These are phyloP conservation scores for Parastagonospora nodorum DNA, from an alignment of 2,329 filamentous ascomycete species.

Conservation along the genomic window DNA sequence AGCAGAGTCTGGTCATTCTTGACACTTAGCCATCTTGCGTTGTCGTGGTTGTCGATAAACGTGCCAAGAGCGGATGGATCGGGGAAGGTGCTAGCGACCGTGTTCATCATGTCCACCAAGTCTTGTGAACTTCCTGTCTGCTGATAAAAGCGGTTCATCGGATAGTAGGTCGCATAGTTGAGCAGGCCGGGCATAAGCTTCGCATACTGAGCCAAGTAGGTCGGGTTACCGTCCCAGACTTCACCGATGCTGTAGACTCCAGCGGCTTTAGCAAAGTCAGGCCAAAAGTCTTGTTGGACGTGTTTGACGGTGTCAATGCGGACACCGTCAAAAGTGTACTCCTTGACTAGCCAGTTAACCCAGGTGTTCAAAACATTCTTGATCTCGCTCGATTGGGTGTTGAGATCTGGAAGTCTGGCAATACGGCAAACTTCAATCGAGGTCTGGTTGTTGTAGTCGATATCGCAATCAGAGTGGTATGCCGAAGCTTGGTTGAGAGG, in stretches of 20 bases:
- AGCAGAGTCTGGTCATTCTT: slow-evolving; percentile 44
- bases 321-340: slow-evolving; percentile 56
- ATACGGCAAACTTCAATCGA: slow-evolving; percentile 39
- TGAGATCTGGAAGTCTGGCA: slow-evolving; percentile 35
- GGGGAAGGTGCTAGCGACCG: slow-evolving; percentile 35
- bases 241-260: slow-evolving; percentile 67
- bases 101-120: slow-evolving; percentile 44
- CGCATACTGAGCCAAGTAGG: slow-evolving; percentile 60
- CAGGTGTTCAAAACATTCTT: slow-evolving; percentile 32
- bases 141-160: slow-evolving; percentile 45
- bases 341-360: slow-evolving; percentile 36
- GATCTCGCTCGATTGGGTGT: slow-evolving; percentile 32
- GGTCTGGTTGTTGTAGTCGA: slow-evolving; percentile 40
- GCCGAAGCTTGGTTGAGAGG: slow-evolving; percentile 34
- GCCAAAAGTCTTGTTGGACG: slow-evolving; percentile 64
- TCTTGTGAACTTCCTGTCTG: slow-evolving; percentile 36
- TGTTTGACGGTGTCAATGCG: slow-evolving; percentile 68
- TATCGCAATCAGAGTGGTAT: slow-evolving; percentile 34
- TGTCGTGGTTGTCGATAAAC: slow-evolving; percentile 50
- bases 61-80: slow-evolving; percentile 44
- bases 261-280: slow-evolving; percentile 57
- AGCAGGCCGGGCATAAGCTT: slow-evolving; percentile 62
- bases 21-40: slow-evolving; percentile 43
- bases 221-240: slow-evolving; percentile 60
- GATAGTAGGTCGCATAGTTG: slow-evolving; percentile 62